Percentiles rank a stretch among this genome's conserved stretches.
phyloP scores from a whole-genome alignment of 306 rosid genomes.

The Benincasa hispida region DNA sequence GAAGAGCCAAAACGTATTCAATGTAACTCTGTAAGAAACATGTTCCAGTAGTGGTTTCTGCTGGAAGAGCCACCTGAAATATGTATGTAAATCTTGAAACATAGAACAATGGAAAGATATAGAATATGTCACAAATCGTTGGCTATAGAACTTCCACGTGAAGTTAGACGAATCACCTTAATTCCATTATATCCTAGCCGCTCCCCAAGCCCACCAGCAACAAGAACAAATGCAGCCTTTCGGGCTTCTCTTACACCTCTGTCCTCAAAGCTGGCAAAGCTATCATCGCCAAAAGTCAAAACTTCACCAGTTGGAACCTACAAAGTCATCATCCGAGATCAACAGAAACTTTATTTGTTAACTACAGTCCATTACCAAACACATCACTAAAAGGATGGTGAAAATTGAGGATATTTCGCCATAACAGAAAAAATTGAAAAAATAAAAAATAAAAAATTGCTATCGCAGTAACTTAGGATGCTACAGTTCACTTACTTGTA shows the following conservation, averaged over 20 bases:
- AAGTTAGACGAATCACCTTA: slow-evolving; percentile 34
- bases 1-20: slow-evolving; percentile 76
- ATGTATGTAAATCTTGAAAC: slow-evolving; percentile 5
- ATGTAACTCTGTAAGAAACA: slow-evolving; percentile 69
- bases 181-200: slow-evolving; percentile 94
- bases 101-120: slow-evolving; percentile 6
- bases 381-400: neutral
- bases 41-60: slow-evolving; percentile 64
- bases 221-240: slow-evolving; percentile 92
- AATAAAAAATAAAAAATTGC: neutral
- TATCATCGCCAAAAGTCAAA: slow-evolving; percentile 55
- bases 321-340: slow-evolving; percentile 18
- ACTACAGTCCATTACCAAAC: neutral
- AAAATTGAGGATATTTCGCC: neutral
- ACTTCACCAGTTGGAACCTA: slow-evolving; percentile 90
- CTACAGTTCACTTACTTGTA: neutral
- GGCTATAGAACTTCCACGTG: neutral
- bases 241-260: slow-evolving; percentile 55
- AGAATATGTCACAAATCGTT: neutral
- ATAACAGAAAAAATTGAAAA: too few relatives aligned
- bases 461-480: neutral
- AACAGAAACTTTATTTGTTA: neutral
- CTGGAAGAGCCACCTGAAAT: slow-evolving; percentile 90
- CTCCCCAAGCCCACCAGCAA: slow-evolving; percentile 99
- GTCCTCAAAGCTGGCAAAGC: slow-evolving; percentile 64